Percentiles rank a stretch among this genome's conserved stretches.
Conservation (phyloP, 768 basidiomycete genomes). For the Exsudoporus frostii region DNA sequence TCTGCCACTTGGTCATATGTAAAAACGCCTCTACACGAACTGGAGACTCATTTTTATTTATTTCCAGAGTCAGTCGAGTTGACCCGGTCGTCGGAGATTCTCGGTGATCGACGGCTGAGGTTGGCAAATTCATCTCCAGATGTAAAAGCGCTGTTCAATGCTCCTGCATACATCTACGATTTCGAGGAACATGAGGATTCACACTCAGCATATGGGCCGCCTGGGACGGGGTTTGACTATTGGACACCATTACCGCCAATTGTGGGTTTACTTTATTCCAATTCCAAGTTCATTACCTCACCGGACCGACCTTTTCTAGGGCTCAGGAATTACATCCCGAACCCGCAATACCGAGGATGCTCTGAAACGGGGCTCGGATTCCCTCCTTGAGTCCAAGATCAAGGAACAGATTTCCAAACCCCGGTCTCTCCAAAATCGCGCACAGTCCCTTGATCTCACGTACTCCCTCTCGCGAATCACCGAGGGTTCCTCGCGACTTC, state of each 20-base stretch:
- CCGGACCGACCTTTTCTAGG: conserved; percentile 37
- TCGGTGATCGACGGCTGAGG: conserved; percentile 71
- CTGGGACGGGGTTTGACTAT: conserved; percentile 58
- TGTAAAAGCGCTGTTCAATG: conserved; percentile 92
- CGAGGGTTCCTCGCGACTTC: conserved; percentile 58
- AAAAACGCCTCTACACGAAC: neutral
- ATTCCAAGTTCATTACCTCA: conserved; percentile 19
- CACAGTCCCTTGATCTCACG: conserved; percentile 86
- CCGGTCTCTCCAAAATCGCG: conserved; percentile 79
- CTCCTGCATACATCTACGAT: conserved; percentile 79
- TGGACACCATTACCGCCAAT: conserved; percentile 78
- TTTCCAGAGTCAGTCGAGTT: conserved; percentile 70
- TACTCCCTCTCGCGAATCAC: conserved; percentile 80
- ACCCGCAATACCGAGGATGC: conserved; percentile 72
- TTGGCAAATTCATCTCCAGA: conserved; percentile 90
- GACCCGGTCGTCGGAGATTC: conserved; percentile 58
- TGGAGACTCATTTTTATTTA: conserved; percentile 8
- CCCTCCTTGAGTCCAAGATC: conserved; percentile 77
- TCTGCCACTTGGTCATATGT: conserved; percentile 32
- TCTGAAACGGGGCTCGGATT: conserved; percentile 79
- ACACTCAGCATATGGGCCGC: conserved; percentile 53
- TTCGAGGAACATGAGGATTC: conserved; percentile 69
- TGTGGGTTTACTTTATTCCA: conserved; percentile 39
- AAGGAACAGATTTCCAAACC: conserved; percentile 76
- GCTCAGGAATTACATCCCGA: conserved; percentile 65